Evolutionary conservation across 2,329 filamentous ascomycete species (phyloP).

Genomic region (Beauveria pseudobassiana): DNA sequence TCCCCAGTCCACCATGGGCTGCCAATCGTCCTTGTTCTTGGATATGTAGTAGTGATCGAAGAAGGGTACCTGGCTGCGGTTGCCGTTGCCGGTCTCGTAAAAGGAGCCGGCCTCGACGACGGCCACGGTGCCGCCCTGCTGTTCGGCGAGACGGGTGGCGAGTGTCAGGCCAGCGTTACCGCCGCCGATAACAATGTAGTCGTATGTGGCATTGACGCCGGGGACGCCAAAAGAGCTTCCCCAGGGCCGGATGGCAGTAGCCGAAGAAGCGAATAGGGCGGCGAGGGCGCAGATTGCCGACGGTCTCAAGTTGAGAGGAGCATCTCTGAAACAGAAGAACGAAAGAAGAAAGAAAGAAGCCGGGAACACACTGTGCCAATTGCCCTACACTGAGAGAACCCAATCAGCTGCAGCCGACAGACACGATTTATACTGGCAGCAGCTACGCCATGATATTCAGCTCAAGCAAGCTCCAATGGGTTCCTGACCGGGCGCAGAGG

Average conservation of each 20-base stretch:
- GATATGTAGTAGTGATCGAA: too few species aligned
- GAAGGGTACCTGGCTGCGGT: slow-evolving; percentile 14
- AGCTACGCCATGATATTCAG: neutral
- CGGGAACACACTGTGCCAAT: neutral
- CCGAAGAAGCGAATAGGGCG: neutral
- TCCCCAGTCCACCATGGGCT: neutral
- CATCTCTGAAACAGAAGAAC: neutral
- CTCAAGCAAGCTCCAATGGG: neutral
- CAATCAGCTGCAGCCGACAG: neutral
- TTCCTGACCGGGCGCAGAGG: neutral
- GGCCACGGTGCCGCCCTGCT: slow-evolving; percentile 17
- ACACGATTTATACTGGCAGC: neutral
- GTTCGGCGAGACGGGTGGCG: slow-evolving; percentile 21
- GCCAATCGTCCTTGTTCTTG: too few species aligned
- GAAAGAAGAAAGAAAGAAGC: neutral
- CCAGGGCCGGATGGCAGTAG: neutral
- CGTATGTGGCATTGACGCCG: slow-evolving; percentile 14
- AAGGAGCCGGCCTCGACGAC: slow-evolving; percentile 26
- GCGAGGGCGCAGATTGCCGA: neutral
- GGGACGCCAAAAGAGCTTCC: slow-evolving; percentile 14
- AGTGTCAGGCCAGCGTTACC: slow-evolving; percentile 24
- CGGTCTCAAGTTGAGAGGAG: neutral
- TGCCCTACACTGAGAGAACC: neutral
- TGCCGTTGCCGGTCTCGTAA: slow-evolving; percentile 20
- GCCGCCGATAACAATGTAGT: slow-evolving; percentile 23